phyloP scores from a whole-genome alignment of 345 rosid species.

The Syzygium aqueum region DNA sequence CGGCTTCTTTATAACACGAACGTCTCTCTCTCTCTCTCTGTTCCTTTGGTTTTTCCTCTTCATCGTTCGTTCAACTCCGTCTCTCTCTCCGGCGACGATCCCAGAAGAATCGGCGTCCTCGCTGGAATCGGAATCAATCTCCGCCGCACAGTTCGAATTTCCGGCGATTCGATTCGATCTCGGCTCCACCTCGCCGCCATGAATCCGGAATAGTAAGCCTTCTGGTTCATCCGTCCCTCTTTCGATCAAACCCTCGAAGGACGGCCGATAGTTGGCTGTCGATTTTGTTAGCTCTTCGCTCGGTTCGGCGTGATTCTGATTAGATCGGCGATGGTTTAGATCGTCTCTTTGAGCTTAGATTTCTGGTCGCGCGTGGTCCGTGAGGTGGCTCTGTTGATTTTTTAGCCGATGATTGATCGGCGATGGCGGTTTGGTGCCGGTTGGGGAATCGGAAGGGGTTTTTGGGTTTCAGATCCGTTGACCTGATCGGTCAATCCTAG shows the following conservation, averaged over 20 bases:
- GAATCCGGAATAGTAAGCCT: slow-evolving; percentile 93
- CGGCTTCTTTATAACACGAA: neutral
- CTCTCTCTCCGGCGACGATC: slow-evolving; percentile 21
- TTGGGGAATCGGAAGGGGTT: neutral
- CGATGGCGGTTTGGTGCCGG: neutral
- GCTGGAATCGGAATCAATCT: slow-evolving; percentile 1
- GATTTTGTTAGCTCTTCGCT: neutral
- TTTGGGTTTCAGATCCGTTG: slow-evolving; percentile 13
- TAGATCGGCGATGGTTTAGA: neutral
- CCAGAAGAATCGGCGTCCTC: slow-evolving; percentile 1
- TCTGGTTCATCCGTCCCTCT: neutral
- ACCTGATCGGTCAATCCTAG: neutral
- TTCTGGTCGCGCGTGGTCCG: neutral
- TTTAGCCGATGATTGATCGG: neutral
- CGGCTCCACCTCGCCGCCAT: slow-evolving; percentile 23
- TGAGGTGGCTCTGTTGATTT: neutral
- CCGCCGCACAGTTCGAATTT: neutral
- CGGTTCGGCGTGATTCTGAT: neutral
- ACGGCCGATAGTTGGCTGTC: slow-evolving; percentile 14
- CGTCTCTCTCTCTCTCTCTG: neutral
- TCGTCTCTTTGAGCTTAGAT: neutral
- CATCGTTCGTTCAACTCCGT: neutral
- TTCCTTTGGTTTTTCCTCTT: neutral
- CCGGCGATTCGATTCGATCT: slow-evolving; percentile 7
- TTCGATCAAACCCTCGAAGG: neutral